A percentile compares a stretch with the other conserved stretches of the same genome.
phyloP scores from a whole-genome alignment of 768 basidiomycete genomes.

The Agrocybe chaxingu region DNA sequence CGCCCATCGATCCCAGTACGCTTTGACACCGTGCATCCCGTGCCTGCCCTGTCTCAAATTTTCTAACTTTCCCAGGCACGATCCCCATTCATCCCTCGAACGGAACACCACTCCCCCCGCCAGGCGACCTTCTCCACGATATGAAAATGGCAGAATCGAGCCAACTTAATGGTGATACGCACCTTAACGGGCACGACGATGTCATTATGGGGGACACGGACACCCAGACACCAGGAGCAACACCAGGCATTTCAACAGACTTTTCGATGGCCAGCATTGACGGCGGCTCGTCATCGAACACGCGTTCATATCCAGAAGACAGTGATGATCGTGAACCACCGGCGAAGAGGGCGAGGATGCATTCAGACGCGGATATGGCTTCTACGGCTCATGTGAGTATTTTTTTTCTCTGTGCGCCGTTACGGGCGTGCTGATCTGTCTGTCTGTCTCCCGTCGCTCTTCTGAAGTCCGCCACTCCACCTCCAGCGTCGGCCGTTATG shows the following conservation, averaged over 20 bases:
- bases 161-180: conserved; percentile 27
- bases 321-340: conserved; percentile 73
- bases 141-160: conserved; percentile 54
- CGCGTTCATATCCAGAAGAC: conserved; percentile 29
- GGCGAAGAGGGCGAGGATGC: conserved; percentile 75
- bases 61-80: conserved; percentile 30
- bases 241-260: conserved; percentile 35
- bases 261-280: conserved; percentile 36
- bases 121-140: conserved; percentile 45
- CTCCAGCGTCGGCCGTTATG: conserved; percentile 52
- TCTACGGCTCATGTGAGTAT: conserved; percentile 70
- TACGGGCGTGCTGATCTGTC: conserved; percentile 51
- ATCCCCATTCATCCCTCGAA: conserved; percentile 42
- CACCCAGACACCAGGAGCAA: conserved; percentile 34
- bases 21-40: conserved; percentile 11
- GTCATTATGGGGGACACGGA: conserved; percentile 38
- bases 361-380: conserved; percentile 74
- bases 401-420: conserved; percentile 44
- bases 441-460: conserved; percentile 26
- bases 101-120: conserved; percentile 42
- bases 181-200: conserved; percentile 27
- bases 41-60: conserved; percentile 10
- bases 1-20: conserved; percentile 52
- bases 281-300: conserved; percentile 32
- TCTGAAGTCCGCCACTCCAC: conserved; percentile 73